Percentiles rank a stretch among this genome's conserved stretches.
These are phyloP conservation scores for Sisymbrium altissimum DNA, from an alignment of 345 rosid genomes.

Conservation along the genomic window DNA sequence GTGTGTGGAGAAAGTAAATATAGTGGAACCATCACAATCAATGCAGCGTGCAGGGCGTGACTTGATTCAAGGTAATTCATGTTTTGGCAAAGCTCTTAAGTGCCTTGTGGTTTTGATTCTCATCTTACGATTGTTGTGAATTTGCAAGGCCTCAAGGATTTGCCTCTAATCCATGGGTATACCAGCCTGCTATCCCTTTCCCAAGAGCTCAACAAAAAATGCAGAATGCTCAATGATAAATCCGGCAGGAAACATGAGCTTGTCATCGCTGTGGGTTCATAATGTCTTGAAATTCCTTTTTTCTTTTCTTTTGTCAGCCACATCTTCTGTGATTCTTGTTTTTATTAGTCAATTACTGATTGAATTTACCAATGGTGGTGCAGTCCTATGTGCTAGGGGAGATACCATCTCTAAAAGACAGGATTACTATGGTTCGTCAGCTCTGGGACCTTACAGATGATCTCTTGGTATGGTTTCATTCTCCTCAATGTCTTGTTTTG, in stretches of 20 bases:
- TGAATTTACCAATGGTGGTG: constrained; percentile 3
- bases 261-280: constrained; percentile 85
- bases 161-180: constrained; percentile 84
- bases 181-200: constrained; percentile 63
- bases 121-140: not conserved
- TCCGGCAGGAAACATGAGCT: constrained; percentile 83
- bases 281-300: too few relatives aligned
- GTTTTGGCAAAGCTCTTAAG: not conserved
- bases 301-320: not conserved
- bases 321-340: constrained; percentile 24
- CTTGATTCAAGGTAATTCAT: constrained; percentile 63
- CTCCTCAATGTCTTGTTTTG: not conserved
- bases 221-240: constrained; percentile 16
- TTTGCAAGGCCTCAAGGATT: constrained; percentile 56
- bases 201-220: constrained; percentile 41
- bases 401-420: constrained; percentile 88
- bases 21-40: constrained; percentile 93
- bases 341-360: constrained; percentile 20
- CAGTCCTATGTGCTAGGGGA: constrained; percentile 98
- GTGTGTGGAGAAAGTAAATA: constrained; percentile 59
- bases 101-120: not conserved
- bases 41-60: constrained; percentile 93
- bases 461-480: constrained; percentile 61
- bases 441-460: constrained; percentile 96
- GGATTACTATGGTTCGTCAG: constrained; percentile 79